phyloP scores from a whole-genome alignment of 1,139 yeast species.

The Yamadazyma aaseri region DNA sequence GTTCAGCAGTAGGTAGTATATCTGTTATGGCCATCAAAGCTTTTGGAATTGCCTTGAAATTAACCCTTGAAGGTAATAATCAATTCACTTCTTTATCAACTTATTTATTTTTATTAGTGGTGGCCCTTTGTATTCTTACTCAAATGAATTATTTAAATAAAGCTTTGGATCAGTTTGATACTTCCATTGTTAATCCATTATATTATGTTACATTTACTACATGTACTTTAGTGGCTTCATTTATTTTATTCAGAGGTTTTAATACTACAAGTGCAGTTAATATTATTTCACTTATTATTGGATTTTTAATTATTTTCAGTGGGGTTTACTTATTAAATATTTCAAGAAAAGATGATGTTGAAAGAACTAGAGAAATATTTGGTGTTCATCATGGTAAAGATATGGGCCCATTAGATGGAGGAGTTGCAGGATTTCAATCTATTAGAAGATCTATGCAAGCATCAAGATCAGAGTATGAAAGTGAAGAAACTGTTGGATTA shows the following conservation, averaged over 20 bases:
- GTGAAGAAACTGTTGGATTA: conserved; percentile 56
- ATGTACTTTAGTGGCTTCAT: conserved; percentile 81
- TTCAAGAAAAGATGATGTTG: conserved; percentile 65
- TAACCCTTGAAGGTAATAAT: conserved; percentile 84
- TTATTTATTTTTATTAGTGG: conserved; percentile 75
- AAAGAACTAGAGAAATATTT: conserved; percentile 55
- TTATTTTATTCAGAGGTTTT: conserved; percentile 83
- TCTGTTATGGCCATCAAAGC: conserved; percentile 93
- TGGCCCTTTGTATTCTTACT: conserved; percentile 76
- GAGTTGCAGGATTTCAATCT: conserved; percentile 71
- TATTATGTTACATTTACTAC: conserved; percentile 93
- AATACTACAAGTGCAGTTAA: conserved; percentile 81
- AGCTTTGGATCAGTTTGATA: conserved; percentile 90
- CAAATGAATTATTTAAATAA: conserved; percentile 95
- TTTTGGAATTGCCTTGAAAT: conserved; percentile 86
- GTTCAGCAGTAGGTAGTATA: conserved; percentile 88
- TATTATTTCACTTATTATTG: conserved; percentile 80
- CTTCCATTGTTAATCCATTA: conserved; percentile 87
- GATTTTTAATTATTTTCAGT: conserved; percentile 81
- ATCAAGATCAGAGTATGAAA: conserved; percentile 47
- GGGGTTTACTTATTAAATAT: conserved; percentile 85
- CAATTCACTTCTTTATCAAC: conserved; percentile 86
- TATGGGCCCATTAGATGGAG: conserved; percentile 76
- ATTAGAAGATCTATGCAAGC: conserved; percentile 67
- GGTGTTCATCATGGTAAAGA: conserved; percentile 57